Evolutionary conservation across 2,329 filamentous ascomycete genomes (phyloP), one percentile per base, ranked within the genome.

Genomic region (Diatrype stigma): DNA sequence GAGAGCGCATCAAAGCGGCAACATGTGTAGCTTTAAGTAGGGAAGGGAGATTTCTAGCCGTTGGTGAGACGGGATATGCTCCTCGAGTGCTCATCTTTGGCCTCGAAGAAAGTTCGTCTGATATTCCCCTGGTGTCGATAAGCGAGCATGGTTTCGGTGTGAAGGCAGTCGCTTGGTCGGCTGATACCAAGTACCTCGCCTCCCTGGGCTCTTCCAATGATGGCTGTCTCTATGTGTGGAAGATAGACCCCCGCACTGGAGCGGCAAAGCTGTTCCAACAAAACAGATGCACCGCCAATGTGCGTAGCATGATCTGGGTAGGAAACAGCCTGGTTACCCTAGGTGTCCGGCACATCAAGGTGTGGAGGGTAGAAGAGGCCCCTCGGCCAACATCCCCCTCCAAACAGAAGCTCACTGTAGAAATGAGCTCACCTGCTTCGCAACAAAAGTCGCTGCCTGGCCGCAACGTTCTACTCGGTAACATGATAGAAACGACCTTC

Each of bases 11-110:
- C 66, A 97, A 97, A 72, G 89, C 94, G 17, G 90, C 92, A 2
- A 96, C 92, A 5, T 96, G 92, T 63, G 81, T 99, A 23, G 87
- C 90, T 21, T 79, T 99, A 57, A 96, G 91, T 65, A 84, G 85
- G 1, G 91, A 96, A 70, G 92, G 89, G 30, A 87, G 83, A 60
- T 95, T 88, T 65, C 76, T 99, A 48, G 94, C 93, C 8, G 88
- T 97, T 3, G 94, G 94, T 62, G 94, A 99, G 80, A 96, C 92
- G 3, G 94, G 94, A 21, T 96, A 97, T 69, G 89, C 87, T 48
- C 94, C 94, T 6, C 82, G 94, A 48, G 90, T 99, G 21, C 77
- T 97, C 51, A 86, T 99, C 49, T 99, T 96, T 70, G 90, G 84
- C 30, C 84, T 94, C 5, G 82, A 88, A 60, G 91, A 96, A 63